Base-by-base conservation (phyloP, 2,329 filamentous ascomycete species). In the Zymoseptoria brevis region DNA sequence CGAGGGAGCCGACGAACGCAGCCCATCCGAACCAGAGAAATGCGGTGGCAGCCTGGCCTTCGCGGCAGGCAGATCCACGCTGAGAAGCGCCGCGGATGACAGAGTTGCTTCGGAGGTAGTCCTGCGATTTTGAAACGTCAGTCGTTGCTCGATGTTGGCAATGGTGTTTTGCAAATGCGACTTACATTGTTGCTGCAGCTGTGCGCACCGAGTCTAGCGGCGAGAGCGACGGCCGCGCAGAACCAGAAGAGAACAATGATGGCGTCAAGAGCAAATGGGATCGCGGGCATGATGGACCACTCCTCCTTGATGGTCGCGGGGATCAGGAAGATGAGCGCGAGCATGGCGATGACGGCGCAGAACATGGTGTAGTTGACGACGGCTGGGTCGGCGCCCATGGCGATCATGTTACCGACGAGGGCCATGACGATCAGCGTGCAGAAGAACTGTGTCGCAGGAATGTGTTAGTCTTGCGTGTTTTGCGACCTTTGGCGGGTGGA, bases 1-100 rank as follows among this genome's bases (percentile, higher is more conserved):
- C 71, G 49, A 80, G 80, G 3, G 77, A 75, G 19, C 71, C 84
- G 26, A 78, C 75, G 69, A 87, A 88, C 24, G 81, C 78, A 48
- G 77, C 80, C 72, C 87, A 89, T 54, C 89, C 81, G 76, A 92
- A 91, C 87, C 87, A 93, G 75, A 90, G 80, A 76, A 93, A 93
- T 45, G 83, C 87, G 35, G 83, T 84, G 62, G 83, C 82, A 45
- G 88, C 88, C 76, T 92, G 88, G 16, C 89, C 82, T 75, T 90
- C 84, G 63, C 83, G 85, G 76, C 89, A 92, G 64, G 87, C 82
- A 77, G 86, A 84, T 80, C 77, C 73, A 29, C 57, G 59, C 54
- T 86, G 71, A 62, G 64, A 61, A 52, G 84, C 85, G 60, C 70
- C 72, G 64, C 75, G 76, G 57, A 73, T 77, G 62, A 78, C 74